Percentiles rank a stretch among this genome's conserved stretches.
Conservation (phyloP, 2,329 filamentous ascomycete genomes). For the Lachnellula suecica region DNA sequence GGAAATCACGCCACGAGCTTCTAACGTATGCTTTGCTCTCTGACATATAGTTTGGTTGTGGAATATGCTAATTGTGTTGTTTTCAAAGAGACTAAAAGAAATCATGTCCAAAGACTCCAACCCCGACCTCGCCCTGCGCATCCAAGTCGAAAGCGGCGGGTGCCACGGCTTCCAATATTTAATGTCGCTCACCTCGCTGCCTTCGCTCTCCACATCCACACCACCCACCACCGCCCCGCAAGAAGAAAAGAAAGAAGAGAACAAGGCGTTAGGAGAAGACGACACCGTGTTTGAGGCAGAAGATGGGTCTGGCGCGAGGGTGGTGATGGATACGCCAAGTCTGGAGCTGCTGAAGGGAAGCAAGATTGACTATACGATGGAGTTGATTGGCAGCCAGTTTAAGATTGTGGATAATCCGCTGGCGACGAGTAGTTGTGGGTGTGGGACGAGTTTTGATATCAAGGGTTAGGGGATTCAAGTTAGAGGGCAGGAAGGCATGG, state of each 20-base stretch:
- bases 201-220: constrained; percentile 25
- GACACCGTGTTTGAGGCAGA: constrained; percentile 84
- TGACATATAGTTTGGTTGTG: neutral
- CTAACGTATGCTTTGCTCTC: constrained; percentile 56
- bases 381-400: constrained; percentile 92
- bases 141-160: constrained; percentile 88
- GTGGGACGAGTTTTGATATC: constrained; percentile 96
- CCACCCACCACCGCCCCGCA: constrained; percentile 1
- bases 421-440: constrained; percentile 93
- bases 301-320: constrained; percentile 62
- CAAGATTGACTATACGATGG: constrained; percentile 94
- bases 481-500: neutral
- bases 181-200: constrained; percentile 76
- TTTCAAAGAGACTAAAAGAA: constrained; percentile 40
- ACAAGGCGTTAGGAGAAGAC: constrained; percentile 61
- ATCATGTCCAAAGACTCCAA: constrained; percentile 74
- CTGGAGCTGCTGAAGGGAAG: constrained; percentile 88
- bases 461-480: constrained; percentile 50
- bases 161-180: constrained; percentile 98
- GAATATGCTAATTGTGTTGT: constrained; percentile 1
- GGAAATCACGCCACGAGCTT: constrained; percentile 80
- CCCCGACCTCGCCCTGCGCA: constrained; percentile 80
- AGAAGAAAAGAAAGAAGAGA: constrained; percentile 26
- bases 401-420: constrained; percentile 93
- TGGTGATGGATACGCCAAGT: constrained; percentile 86